Percentiles rank a stretch among this genome's conserved stretches.
phyloP scores from a whole-genome alignment of 202 grass and related monocot species.

The Cymbopogon flexuosus region DNA sequence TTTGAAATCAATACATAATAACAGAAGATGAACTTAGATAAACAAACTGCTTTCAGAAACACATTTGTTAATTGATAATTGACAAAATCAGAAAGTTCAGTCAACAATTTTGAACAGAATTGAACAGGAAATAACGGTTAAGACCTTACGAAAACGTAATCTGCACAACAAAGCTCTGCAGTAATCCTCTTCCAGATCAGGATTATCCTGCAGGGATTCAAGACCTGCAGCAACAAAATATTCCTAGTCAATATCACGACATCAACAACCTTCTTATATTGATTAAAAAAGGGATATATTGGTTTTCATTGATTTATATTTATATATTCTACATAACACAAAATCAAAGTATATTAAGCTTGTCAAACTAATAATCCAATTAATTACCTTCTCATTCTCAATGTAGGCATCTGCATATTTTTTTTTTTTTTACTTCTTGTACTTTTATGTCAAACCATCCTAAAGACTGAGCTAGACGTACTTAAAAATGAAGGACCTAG shows the following conservation, averaged over 20 bases:
- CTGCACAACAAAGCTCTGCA: slow-evolving; percentile 86
- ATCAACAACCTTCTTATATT: neutral
- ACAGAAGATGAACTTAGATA: slow-evolving; percentile 25
- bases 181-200: slow-evolving; percentile 83
- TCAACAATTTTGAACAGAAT: slow-evolving; percentile 22
- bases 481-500: slow-evolving; percentile 2
- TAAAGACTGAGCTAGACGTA: slow-evolving; percentile 2
- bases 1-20: slow-evolving; percentile 13
- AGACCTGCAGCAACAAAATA: slow-evolving; percentile 53
- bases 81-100: slow-evolving; percentile 5
- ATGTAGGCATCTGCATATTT: neutral
- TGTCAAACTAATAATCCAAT: slow-evolving; percentile 9
- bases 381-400: neutral
- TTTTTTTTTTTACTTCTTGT: neutral
- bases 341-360: slow-evolving; percentile 10
- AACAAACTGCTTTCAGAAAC: slow-evolving; percentile 15
- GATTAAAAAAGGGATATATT: neutral
- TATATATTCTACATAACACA: neutral
- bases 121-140: slow-evolving; percentile 59
- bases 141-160: slow-evolving; percentile 99
- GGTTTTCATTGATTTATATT: neutral
- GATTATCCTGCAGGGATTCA: slow-evolving; percentile 86
- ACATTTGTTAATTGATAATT: neutral
- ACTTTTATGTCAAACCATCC: neutral
- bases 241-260: slow-evolving; percentile 30